Conservation (phyloP, 2,329 filamentous ascomycete genomes). For the Cladosporium sp. region DNA sequence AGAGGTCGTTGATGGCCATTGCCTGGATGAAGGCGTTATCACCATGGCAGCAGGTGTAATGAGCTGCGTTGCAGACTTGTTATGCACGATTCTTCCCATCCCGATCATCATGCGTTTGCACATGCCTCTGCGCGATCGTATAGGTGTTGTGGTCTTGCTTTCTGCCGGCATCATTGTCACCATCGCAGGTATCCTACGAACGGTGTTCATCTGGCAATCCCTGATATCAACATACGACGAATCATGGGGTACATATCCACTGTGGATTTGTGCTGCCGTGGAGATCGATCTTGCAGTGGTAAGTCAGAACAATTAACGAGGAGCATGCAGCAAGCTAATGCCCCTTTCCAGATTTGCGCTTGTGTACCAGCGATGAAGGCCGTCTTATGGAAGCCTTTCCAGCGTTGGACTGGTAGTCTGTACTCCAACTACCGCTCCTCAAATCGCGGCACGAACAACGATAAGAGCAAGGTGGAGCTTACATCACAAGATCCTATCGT, state of each 20-base stretch:
- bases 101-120: constrained; percentile 45
- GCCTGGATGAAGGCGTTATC: constrained; percentile 43
- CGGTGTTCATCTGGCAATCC: constrained; percentile 46
- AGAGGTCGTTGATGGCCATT: constrained; percentile 34
- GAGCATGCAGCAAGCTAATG: neutral
- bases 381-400: constrained; percentile 31
- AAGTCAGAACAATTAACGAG: constrained; percentile 24
- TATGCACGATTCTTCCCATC: constrained; percentile 45
- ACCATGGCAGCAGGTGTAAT: constrained; percentile 45
- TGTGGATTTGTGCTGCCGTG: constrained; percentile 50
- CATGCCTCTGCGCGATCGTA: constrained; percentile 44
- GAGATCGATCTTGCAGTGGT: constrained; percentile 51
- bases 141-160: constrained; percentile 42
- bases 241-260: constrained; percentile 48
- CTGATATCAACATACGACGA: constrained; percentile 45
- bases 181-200: constrained; percentile 44
- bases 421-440: constrained; percentile 26
- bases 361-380: constrained; percentile 40
- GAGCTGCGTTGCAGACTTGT: constrained; percentile 45
- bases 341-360: constrained; percentile 38
- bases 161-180: constrained; percentile 46
- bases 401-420: constrained; percentile 21
- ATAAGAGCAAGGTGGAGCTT: constrained; percentile 2
- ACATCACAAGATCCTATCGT: constrained; percentile 14
- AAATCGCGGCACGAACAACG: neutral